Evolutionary conservation across 2,329 filamentous ascomycete genomes (phyloP), one percentile per base, ranked within the genome.

Genomic region (Bertia moriformis): DNA sequence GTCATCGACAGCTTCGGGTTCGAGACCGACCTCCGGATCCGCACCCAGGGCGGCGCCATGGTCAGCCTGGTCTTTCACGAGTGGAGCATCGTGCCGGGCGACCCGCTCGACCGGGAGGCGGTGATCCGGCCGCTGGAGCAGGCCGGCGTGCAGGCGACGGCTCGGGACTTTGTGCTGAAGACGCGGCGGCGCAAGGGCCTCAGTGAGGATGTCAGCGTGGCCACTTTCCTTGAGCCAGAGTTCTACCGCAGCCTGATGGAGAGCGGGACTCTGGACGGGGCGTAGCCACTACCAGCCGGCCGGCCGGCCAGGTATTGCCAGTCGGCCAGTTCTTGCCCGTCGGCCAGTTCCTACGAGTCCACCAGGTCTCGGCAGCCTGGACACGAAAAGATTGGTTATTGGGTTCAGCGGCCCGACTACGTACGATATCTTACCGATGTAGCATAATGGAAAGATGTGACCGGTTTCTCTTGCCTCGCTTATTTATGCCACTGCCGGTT

Each of bases 1-100:
- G 91, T 96, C 43, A 94, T 98, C 54, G 91, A 98, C 63, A 87
- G 79, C 20, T 98, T 98, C 53, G 91, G 91, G 15, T 96, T 98
- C 60, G 91, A 98, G 66, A 96, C 91, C 13, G 91, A 98, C 63
- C 69, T 98, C 42, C 73, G 91, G 45, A 96, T 96, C 53, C 88
- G 94, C 60, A 95, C 89, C 0, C 85, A 95, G 63, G 89, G 91
- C 39, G 81, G 87, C 56, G 87, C 88, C 41, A 88, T 85, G 52
- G 78, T 96, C 39, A 87, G 80, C 49, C 70, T 98, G 24, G 86
- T 93, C 12, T 98, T 98, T 58, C 89, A 98, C 55, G 78, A 84
- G 46, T 98, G 91, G 91, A 87, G 73, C 52, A 85, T 96, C 44
- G 89, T 98, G 1, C 91, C 91, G 2, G 91, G 91, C 40, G 91